Base-by-base conservation (phyloP, 371 early-diverging fungal species). In the Apophysomyces ossiformis region DNA sequence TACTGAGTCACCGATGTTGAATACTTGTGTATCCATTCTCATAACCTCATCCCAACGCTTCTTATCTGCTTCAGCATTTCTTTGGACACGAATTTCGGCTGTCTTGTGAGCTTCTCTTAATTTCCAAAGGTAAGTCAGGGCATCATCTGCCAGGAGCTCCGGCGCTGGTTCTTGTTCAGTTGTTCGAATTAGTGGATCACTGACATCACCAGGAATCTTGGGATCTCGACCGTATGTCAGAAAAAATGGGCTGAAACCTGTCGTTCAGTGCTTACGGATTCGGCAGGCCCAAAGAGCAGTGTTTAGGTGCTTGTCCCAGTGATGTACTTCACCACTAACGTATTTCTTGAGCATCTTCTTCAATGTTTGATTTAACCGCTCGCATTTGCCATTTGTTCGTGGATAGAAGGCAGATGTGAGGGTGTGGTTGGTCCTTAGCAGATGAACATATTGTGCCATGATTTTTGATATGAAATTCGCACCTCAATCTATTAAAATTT, bases 321-420 rank as follows among this genome's bases (percentile, higher is more conserved):
- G 38, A 50, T 63, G 39, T 9, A 68, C 50, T 5, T 9, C 57
- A 2, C 64, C 65, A 54, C 75, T 70, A 4, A 73, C 45, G 21
- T 67, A 56, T 39, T 78, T 67, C 32, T 64, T 39, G 11, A 68
- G 13, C 68, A 68, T 68, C n/a, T 57, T 15, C 38, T 68, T 68
- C 0, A 63, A 15, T 0, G 54, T 63, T 12, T 50, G 41, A 35
- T 63, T 68, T 35, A 65, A 58, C 0, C 69, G 56, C 63, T 75
- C 75, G 0, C 57, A 66, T 54, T 67, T 68, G 6, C 76, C 71
- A 36, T 67, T 61, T 2, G 61, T 56, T 0, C 67, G 54, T 16
- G 66, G 61, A 37, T 67, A 58, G 35, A 67, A 67, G 6, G 67
- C 60, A 0, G 67, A 61, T 0, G 67, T 67, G 0, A 67, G 61